Evolutionary conservation across 768 basidiomycete genomes (phyloP).

Genomic region (Kwoniella bestiolae): DNA sequence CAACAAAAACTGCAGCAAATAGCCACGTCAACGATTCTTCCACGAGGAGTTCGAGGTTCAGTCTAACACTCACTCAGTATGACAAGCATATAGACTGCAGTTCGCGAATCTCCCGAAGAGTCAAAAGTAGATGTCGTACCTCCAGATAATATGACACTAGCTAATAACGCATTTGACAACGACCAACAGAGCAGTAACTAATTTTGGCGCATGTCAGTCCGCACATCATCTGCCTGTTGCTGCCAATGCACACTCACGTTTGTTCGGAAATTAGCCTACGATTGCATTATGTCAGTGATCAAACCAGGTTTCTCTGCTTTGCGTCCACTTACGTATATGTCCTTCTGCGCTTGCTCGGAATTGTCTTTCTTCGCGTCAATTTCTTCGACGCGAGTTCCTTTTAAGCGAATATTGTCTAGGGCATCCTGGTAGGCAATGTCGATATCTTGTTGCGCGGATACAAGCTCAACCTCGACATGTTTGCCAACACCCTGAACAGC

Average conservation of each 20-base stretch:
- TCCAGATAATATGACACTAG: conserved; percentile 54
- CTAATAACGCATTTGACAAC: conserved; percentile 55
- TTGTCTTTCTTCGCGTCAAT: conserved; percentile 31
- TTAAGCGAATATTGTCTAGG: conserved; percentile 69
- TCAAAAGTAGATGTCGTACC: conserved; percentile 38
- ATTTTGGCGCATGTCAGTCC: background rate
- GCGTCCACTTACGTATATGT: conserved; percentile 48
- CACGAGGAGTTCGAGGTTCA: background rate
- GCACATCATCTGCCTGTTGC: background rate
- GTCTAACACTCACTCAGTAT: conserved; percentile 42
- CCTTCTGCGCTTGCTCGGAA: conserved; percentile 56
- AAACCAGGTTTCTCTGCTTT: background rate
- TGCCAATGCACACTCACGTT: conserved; percentile 35
- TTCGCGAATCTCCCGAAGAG: conserved; percentile 29
- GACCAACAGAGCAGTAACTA: conserved; percentile 56
- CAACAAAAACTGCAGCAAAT: conserved; percentile 46
- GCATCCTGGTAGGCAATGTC: conserved; percentile 85
- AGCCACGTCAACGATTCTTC: background rate
- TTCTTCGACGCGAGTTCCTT: conserved; percentile 44
- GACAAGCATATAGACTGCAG: conserved; percentile 54
- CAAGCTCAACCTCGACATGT: conserved; percentile 85
- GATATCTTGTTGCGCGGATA: conserved; percentile 77
- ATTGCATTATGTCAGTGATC: conserved; percentile 42
- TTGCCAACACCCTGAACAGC: conserved; percentile 73
- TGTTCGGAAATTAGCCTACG: conserved; percentile 54